These are phyloP conservation scores for Kluyveromyces nonfermentans DNA, from an alignment of 805 yeast species.

Conservation along the genomic window DNA sequence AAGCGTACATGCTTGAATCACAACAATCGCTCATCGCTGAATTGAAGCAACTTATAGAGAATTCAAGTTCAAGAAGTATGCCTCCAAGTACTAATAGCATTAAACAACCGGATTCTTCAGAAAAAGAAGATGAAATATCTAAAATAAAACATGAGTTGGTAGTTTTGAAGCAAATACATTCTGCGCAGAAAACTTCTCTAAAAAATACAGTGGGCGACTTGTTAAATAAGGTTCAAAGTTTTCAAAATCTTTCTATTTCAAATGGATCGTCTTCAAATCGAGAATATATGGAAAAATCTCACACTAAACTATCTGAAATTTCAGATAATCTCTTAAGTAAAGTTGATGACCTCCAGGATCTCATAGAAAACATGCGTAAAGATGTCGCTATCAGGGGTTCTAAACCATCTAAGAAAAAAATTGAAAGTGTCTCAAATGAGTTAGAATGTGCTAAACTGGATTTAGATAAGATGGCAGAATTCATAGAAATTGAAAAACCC, in stretches of 20 bases:
- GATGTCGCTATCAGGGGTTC: constrained; percentile 92
- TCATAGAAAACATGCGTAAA: constrained; percentile 77
- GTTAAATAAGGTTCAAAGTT: constrained; percentile 37
- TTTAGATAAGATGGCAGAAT: constrained; percentile 46
- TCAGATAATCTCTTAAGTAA: constrained; percentile 65
- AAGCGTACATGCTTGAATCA: neutral
- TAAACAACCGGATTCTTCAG: neutral
- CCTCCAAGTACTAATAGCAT: neutral
- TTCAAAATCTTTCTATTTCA: constrained; percentile 40
- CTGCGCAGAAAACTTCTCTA: constrained; percentile 34
- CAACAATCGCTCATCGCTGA: neutral
- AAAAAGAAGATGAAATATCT: constrained; percentile 26
- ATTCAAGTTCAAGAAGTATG: neutral
- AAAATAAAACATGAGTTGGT: constrained; percentile 51
- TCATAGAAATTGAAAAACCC: constrained; percentile 61
- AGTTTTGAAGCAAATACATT: constrained; percentile 48
- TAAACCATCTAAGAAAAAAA: constrained; percentile 64
- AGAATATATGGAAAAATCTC: constrained; percentile 68
- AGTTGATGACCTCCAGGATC: constrained; percentile 87
- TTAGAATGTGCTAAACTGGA: constrained; percentile 46
- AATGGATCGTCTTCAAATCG: constrained; percentile 29
- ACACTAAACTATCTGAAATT: constrained; percentile 60
- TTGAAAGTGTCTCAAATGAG: constrained; percentile 57
- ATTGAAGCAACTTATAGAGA: neutral
- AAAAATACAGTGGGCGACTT: constrained; percentile 37